Evolutionary conservation across 306 rosid genomes (phyloP).

Genomic region (Dryas octopetala): DNA sequence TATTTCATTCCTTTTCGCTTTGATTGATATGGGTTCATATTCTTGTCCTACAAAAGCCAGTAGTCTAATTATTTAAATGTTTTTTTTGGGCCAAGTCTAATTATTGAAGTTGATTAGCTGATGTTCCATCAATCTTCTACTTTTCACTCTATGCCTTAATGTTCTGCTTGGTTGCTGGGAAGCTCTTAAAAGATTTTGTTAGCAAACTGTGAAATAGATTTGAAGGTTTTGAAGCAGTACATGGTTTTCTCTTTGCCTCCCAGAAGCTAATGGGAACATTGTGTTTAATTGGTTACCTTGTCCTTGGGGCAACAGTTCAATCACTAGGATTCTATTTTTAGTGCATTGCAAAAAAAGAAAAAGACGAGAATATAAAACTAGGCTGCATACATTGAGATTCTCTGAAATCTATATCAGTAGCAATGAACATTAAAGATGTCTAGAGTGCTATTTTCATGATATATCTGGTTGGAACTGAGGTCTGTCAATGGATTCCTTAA

Average conservation of each 20-base stretch:
- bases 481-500: background rate
- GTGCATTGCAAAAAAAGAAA: too few species aligned
- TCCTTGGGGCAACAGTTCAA: background rate
- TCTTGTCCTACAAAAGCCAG: background rate
- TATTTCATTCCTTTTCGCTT: constrained; percentile 14
- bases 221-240: background rate
- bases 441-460: background rate
- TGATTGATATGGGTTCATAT: background rate
- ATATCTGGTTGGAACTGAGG: background rate
- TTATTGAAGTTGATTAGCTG: background rate
- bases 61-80: background rate
- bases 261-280: background rate
- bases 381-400: background rate
- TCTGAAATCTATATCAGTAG: background rate
- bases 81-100: background rate
- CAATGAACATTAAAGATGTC: background rate
- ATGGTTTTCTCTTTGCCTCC: background rate
- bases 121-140: background rate
- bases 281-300: background rate
- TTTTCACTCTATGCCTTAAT: background rate
- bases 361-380: background rate
- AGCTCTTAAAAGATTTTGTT: background rate
- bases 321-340: background rate
- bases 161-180: background rate
- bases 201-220: background rate